Percentiles rank a stretch among this genome's conserved stretches.
These are phyloP conservation scores for Blepharisma japonicum DNA, from an alignment of 73 alveolate species.

Conservation along the genomic window DNA sequence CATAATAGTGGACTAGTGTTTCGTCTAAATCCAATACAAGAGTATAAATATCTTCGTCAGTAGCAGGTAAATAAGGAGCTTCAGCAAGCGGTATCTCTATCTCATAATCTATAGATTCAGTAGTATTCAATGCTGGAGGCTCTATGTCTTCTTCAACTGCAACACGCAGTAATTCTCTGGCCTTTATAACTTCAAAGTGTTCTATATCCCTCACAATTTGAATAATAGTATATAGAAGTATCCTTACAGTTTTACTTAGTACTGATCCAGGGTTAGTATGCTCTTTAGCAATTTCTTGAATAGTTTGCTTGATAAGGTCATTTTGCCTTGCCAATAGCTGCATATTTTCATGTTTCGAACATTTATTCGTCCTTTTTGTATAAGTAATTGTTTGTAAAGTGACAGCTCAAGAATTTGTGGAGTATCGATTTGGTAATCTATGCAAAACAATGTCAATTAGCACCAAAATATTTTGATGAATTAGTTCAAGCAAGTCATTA, in stretches of 20 bases:
- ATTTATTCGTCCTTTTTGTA: constrained; percentile 35
- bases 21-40: constrained; percentile 96
- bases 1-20: constrained; percentile 94
- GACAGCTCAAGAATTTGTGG: constrained; percentile 47
- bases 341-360: constrained; percentile 32
- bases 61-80: constrained; percentile 10
- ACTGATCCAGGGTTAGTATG: constrained; percentile 15
- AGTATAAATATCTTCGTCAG: constrained; percentile 59
- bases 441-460: constrained; percentile 50
- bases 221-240: background rate
- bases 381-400: constrained; percentile 24
- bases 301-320: background rate
- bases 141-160: constrained; percentile 17
- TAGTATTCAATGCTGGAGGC: constrained; percentile 18
- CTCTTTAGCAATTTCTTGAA: constrained; percentile 16
- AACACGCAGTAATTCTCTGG: constrained; percentile 16
- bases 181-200: constrained; percentile 21
- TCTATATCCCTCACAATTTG: constrained; percentile 16
- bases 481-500: constrained; percentile 37
- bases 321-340: constrained; percentile 4
- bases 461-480: constrained; percentile 51
- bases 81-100: background rate
- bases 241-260: constrained; percentile 10
- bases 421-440: constrained; percentile 44
- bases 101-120: constrained; percentile 29